Evolutionary conservation across 371 early-diverging fungal species (phyloP).

Genomic region (Blyttiomyces sp.): DNA sequence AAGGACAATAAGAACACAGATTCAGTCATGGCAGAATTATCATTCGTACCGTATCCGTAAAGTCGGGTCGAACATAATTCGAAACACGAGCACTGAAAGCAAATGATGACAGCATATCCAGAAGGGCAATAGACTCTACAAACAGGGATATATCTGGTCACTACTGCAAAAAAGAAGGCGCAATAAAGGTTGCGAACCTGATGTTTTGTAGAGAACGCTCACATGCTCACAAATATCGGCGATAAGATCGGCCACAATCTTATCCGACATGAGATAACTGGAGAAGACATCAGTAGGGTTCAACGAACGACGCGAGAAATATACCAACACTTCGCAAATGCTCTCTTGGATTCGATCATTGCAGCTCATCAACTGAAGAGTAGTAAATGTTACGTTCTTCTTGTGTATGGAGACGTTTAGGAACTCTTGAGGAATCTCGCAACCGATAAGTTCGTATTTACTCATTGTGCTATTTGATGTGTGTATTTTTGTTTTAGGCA

Average conservation of each 20-base stretch:
- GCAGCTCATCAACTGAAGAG: constrained; percentile 73
- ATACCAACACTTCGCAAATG: constrained; percentile 65
- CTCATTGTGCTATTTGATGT: background rate
- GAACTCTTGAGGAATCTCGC: constrained; percentile 43
- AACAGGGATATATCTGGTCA: background rate
- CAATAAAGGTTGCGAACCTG: constrained; percentile 25
- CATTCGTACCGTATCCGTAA: constrained; percentile 62
- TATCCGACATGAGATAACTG: constrained; percentile 23
- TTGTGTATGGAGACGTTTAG: constrained; percentile 59
- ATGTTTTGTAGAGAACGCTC: constrained; percentile 66
- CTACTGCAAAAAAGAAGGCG: background rate
- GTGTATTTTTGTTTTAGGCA: background rate
- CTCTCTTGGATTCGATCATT: constrained; percentile 74
- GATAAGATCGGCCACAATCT: constrained; percentile 62
- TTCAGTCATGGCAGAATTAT: background rate
- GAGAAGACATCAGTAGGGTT: background rate
- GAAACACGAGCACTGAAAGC: constrained; percentile 30
- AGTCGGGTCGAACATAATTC: constrained; percentile 69
- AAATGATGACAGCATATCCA: constrained; percentile 80
- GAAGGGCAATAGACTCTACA: constrained; percentile 68
- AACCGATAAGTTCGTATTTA: background rate
- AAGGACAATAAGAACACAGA: background rate
- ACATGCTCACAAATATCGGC: constrained; percentile 57
- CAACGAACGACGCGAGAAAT: background rate
- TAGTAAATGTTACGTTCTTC: constrained; percentile 66